phyloP scores from a whole-genome alignment of 2,329 filamentous ascomycete genomes.

The Fusarium nematophilum region DNA sequence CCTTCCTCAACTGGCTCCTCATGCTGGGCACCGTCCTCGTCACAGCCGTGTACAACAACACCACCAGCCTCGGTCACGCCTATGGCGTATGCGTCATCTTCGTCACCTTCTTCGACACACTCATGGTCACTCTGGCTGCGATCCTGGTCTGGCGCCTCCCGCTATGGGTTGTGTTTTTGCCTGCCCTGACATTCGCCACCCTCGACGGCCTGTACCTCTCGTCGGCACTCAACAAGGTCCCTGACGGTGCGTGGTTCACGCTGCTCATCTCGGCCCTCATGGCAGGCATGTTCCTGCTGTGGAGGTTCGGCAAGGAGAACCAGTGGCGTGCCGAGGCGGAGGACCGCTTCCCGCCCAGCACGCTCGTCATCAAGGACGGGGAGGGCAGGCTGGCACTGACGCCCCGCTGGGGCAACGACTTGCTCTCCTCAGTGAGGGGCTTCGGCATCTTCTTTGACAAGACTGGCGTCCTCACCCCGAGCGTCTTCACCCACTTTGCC shows the following conservation, averaged over 20 bases:
- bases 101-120: constrained; percentile 80
- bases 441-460: constrained; percentile 83
- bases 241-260: constrained; percentile 81
- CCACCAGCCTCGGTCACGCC: constrained; percentile 74
- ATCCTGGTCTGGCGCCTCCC: constrained; percentile 76
- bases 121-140: constrained; percentile 76
- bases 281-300: constrained; percentile 73
- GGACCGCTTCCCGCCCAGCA: too few species aligned
- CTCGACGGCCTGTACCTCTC: constrained; percentile 77
- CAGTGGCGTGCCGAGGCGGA: constrained; percentile 77
- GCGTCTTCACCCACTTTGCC: constrained; percentile 73
- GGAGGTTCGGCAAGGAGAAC: constrained; percentile 82
- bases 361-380: too few species aligned
- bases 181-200: constrained; percentile 70
- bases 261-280: constrained; percentile 71
- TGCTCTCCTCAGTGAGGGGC: too few species aligned
- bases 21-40: constrained; percentile 79
- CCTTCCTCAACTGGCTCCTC: constrained; percentile 78
- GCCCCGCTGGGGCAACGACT: too few species aligned
- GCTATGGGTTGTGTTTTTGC: constrained; percentile 65
- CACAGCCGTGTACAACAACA: constrained; percentile 78
- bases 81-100: constrained; percentile 83
- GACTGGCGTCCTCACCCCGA: constrained; percentile 55
- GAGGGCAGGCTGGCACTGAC: too few species aligned
- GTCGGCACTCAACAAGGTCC: constrained; percentile 75